These are phyloP conservation scores for Cyamopsis tetragonoloba DNA, from an alignment of 306 rosid genomes.

Conservation along the genomic window DNA sequence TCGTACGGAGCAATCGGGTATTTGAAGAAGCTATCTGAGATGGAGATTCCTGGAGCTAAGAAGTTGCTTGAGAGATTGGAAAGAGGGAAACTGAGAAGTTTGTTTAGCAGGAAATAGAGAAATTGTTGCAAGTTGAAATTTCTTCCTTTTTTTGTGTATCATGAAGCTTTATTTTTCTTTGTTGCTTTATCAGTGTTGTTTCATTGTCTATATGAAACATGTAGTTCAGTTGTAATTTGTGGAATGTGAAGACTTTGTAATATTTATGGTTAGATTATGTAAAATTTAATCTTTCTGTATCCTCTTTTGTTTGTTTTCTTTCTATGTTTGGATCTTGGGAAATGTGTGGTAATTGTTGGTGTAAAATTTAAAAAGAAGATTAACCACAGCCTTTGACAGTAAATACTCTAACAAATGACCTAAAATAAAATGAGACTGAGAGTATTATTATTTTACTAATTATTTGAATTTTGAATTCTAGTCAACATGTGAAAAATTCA, in stretches of 20 bases:
- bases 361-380: too few relatives aligned
- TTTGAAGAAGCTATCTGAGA: conserved; percentile 83
- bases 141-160: conserved; percentile 18
- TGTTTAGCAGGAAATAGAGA: conserved; percentile 66
- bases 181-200: conserved; percentile 34
- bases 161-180: conserved; percentile 17
- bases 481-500: too few relatives aligned
- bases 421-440: too few relatives aligned
- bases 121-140: not conserved
- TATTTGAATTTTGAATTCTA: too few relatives aligned
- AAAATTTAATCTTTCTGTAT: conserved; percentile 12
- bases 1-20: conserved; percentile 96
- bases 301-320: not conserved
- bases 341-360: not conserved
- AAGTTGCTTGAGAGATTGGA: conserved; percentile 81
- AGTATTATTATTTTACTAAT: too few relatives aligned
- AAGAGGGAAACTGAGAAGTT: conserved; percentile 82
- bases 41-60: conserved; percentile 91
- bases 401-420: too few relatives aligned
- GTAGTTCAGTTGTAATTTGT: conserved; percentile 33
- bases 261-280: conserved; percentile 26
- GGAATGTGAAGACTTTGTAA: conserved; percentile 31
- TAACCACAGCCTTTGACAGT: too few relatives aligned
- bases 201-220: conserved; percentile 71
- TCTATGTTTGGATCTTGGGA: not conserved